These are phyloP conservation scores for Boletus bicolor DNA, from an alignment of 768 basidiomycete genomes.

Conservation along the genomic window DNA sequence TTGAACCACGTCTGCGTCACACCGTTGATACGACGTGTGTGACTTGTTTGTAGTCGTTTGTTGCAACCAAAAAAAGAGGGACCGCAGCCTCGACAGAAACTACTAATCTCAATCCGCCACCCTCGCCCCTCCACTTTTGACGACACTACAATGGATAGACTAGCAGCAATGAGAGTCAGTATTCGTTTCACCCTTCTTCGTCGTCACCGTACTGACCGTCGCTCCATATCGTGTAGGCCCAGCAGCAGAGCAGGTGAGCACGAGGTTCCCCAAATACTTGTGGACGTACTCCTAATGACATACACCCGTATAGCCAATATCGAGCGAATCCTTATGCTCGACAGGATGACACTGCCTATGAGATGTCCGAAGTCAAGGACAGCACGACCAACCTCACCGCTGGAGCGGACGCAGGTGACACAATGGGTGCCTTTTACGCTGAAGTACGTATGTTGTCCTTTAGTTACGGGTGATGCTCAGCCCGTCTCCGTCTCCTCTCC, in stretches of 20 bases:
- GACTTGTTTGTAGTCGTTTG: conserved; percentile 20
- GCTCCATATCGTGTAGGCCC: conserved; percentile 45
- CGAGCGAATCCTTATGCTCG: conserved; percentile 64
- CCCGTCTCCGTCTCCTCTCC: neutral
- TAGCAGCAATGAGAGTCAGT: conserved; percentile 80
- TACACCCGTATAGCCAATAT: conserved; percentile 21
- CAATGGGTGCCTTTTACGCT: conserved; percentile 68
- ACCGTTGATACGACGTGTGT: neutral
- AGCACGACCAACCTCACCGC: conserved; percentile 51
- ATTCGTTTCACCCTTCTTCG: neutral
- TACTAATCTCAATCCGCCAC: neutral
- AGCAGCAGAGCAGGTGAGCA: conserved; percentile 56
- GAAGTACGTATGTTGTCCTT: conserved; percentile 48
- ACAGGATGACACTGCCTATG: conserved; percentile 58
- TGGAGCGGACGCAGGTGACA: conserved; percentile 44
- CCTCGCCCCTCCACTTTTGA: conserved; percentile 45
- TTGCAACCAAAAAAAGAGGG: conserved; percentile 3
- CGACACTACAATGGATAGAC: conserved; percentile 69
- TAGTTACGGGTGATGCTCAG: neutral
- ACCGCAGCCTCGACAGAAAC: neutral
- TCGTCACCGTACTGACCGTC: conserved; percentile 6
- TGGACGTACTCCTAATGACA: neutral
- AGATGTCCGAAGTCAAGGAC: conserved; percentile 68
- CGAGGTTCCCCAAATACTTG: conserved; percentile 14
- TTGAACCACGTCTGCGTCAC: neutral